A percentile compares a stretch with the other conserved stretches of the same genome.
These are phyloP conservation scores for Dicorynia guianensis DNA, from an alignment of 306 rosid genomes.

Conservation along the genomic window DNA sequence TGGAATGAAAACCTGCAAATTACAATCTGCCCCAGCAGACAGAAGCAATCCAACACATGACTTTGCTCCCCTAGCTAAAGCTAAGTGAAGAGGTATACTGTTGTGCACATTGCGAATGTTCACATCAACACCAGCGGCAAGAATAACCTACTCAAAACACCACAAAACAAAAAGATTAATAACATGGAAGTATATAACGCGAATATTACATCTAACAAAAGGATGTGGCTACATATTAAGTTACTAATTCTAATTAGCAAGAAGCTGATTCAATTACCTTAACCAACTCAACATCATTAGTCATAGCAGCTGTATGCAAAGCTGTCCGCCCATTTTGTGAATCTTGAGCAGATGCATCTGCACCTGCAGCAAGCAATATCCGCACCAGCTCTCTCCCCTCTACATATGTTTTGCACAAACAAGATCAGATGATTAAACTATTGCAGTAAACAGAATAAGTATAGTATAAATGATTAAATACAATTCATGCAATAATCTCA, in stretches of 20 bases:
- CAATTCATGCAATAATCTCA: not conserved
- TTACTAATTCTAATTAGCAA: slow-evolving; percentile 13
- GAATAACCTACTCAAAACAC: slow-evolving; percentile 61
- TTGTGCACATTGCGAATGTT: slow-evolving; percentile 72
- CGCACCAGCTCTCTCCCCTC: slow-evolving; percentile 80
- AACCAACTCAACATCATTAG: slow-evolving; percentile 71
- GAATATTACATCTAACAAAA: slow-evolving; percentile 11
- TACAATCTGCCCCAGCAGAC: slow-evolving; percentile 71
- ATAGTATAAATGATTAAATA: not conserved
- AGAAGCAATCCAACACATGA: slow-evolving; percentile 76
- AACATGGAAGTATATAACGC: not conserved
- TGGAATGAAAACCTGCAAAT: slow-evolving; percentile 66
- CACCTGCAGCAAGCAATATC: slow-evolving; percentile 76
- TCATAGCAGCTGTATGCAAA: slow-evolving; percentile 75
- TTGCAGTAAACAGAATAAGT: slow-evolving; percentile 3
- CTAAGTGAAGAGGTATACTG: slow-evolving; percentile 75
- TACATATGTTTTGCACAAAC: slow-evolving; percentile 39
- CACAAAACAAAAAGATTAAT: not conserved
- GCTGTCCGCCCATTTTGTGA: slow-evolving; percentile 73
- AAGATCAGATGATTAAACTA: slow-evolving; percentile 28
- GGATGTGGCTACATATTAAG: not conserved
- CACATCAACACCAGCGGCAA: slow-evolving; percentile 78
- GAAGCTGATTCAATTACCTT: slow-evolving; percentile 51
- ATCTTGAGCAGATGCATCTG: slow-evolving; percentile 79
- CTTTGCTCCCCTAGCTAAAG: slow-evolving; percentile 79